Percentiles rank a stretch among this genome's conserved stretches.
Evolutionary conservation across 2,329 filamentous ascomycete species (phyloP).

Genomic region (Aspergillus caelatus): DNA sequence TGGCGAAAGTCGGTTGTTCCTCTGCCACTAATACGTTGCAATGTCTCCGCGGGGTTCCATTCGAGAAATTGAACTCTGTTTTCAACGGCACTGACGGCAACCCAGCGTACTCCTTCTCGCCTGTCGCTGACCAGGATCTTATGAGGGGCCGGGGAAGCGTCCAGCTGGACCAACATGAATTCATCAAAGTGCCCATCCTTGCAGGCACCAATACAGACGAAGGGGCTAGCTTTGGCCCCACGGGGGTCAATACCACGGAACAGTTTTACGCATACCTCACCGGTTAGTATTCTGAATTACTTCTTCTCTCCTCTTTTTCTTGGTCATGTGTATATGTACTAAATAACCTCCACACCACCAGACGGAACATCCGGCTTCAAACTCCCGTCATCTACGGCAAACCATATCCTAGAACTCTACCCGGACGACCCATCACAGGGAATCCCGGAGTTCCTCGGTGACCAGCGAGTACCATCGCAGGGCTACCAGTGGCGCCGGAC

Average conservation of each 20-base stretch:
- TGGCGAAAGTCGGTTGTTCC: slow-evolving; percentile 62
- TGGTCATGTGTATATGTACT: not conserved
- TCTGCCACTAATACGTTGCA: slow-evolving; percentile 59
- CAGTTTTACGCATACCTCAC: slow-evolving; percentile 53
- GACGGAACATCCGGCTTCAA: slow-evolving; percentile 28
- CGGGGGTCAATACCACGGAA: slow-evolving; percentile 57
- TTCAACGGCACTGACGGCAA: slow-evolving; percentile 50
- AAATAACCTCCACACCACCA: slow-evolving; percentile 18
- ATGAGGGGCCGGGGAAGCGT: slow-evolving; percentile 55
- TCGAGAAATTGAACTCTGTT: slow-evolving; percentile 58
- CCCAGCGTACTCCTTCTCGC: slow-evolving; percentile 39
- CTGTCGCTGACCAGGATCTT: slow-evolving; percentile 60
- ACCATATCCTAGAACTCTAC: slow-evolving; percentile 54
- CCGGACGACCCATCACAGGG: slow-evolving; percentile 54
- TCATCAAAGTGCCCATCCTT: slow-evolving; percentile 67
- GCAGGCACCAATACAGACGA: slow-evolving; percentile 69
- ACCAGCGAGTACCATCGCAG: slow-evolving; percentile 35
- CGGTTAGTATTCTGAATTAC: slow-evolving; percentile 13
- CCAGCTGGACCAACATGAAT: slow-evolving; percentile 60
- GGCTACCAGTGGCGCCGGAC: slow-evolving; percentile 58
- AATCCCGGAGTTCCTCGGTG: slow-evolving; percentile 49
- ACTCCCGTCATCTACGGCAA: slow-evolving; percentile 31
- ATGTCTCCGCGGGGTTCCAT: slow-evolving; percentile 66
- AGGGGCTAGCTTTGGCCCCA: slow-evolving; percentile 59
- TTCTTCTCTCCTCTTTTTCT: not conserved